Evolutionary conservation across 352 stramenopile species (phyloP).

Genomic region (Globisporangium sylvaticum): DNA sequence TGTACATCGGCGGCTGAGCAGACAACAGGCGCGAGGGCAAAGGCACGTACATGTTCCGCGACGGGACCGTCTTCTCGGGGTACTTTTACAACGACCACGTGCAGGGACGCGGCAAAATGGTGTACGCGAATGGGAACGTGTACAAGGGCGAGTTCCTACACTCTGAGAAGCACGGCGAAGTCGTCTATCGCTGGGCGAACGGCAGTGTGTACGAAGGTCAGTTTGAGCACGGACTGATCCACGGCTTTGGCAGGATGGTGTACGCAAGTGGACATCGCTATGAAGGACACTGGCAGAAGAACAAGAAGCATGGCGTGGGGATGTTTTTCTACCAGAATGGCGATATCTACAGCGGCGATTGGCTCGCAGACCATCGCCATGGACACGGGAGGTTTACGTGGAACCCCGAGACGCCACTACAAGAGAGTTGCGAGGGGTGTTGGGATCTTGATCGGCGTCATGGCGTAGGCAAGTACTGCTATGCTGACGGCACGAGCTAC

Average conservation of each 20-base stretch:
- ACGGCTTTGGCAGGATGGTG: conserved; percentile 45
- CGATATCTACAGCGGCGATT: conserved; percentile 78
- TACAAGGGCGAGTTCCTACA: conserved; percentile 66
- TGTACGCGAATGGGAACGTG: conserved; percentile 82
- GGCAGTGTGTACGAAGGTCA: conserved; percentile 75
- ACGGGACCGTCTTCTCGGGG: conserved; percentile 59
- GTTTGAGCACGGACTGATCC: conserved; percentile 65
- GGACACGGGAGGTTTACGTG: conserved; percentile 59
- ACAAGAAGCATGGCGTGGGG: conserved; percentile 79
- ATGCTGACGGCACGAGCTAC: conserved; percentile 58
- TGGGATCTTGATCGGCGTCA: conserved; percentile 66
- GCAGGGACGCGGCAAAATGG: conserved; percentile 73
- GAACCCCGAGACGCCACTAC: conserved; percentile 39
- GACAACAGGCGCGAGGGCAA: conserved; percentile 72
- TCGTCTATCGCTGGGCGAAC: conserved; percentile 66
- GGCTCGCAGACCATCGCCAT: conserved; percentile 52
- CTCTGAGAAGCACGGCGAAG: conserved; percentile 62
- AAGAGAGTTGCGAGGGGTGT: conserved; percentile 79
- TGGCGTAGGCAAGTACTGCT: conserved; percentile 56
- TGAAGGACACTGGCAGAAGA: conserved; percentile 51
- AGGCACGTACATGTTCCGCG: conserved; percentile 55
- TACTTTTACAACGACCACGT: conserved; percentile 57
- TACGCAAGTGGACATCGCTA: conserved; percentile 72
- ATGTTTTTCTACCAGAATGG: conserved; percentile 79
- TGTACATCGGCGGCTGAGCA: conserved; percentile 64